These are phyloP conservation scores for Ophiostoma australiae DNA, from an alignment of 2,329 filamentous ascomycete genomes.

Conservation along the genomic window DNA sequence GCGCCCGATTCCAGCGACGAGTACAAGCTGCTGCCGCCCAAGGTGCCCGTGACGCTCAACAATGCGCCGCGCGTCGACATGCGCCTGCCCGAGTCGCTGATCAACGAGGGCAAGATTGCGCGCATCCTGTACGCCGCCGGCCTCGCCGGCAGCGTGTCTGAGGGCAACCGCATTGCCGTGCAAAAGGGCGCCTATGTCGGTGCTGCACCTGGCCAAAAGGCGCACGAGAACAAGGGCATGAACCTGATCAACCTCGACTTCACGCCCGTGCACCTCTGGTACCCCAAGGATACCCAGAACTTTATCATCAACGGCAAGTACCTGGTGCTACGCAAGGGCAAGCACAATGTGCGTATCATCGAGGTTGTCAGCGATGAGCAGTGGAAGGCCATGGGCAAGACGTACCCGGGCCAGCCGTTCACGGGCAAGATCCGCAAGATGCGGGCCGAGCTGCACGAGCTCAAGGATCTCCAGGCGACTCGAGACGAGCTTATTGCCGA, in stretches of 20 bases:
- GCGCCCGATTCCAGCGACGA: constrained; percentile 5
- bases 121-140: constrained; percentile 57
- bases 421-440: constrained; percentile 47
- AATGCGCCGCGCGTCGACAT: constrained; percentile 52
- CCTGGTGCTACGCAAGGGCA: constrained; percentile 58
- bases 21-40: constrained; percentile 21
- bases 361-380: constrained; percentile 54
- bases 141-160: constrained; percentile 51
- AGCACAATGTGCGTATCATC: constrained; percentile 58
- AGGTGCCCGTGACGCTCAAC: constrained; percentile 35
- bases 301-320: constrained; percentile 57
- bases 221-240: constrained; percentile 39
- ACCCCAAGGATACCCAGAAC: constrained; percentile 51
- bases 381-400: constrained; percentile 45
- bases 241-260: constrained; percentile 52
- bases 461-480: constrained; percentile 23
- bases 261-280: constrained; percentile 57
- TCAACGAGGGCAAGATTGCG: constrained; percentile 51
- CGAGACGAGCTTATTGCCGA: constrained; percentile 32
- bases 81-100: constrained; percentile 53
- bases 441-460: constrained; percentile 35
- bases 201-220: constrained; percentile 39
- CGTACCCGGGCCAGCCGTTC: constrained; percentile 51
- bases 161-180: constrained; percentile 54
- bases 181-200: constrained; percentile 58